A percentile compares a stretch with the other conserved stretches of the same genome.
These are phyloP conservation scores for Fusarium camptoceras DNA, from an alignment of 2,329 filamentous ascomycete genomes.

Conservation along the genomic window DNA sequence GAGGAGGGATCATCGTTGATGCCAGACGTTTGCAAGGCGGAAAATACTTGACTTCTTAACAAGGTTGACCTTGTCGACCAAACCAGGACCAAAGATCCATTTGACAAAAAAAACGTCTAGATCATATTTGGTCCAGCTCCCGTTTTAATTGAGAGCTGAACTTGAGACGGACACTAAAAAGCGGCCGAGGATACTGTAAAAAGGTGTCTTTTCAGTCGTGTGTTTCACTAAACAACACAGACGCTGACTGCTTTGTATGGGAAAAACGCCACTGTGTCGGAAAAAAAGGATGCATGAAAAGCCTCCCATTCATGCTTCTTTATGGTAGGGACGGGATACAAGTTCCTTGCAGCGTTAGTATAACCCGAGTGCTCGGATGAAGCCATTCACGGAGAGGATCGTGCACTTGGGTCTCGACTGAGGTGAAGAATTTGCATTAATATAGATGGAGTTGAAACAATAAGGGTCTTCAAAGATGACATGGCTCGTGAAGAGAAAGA, in stretches of 20 bases:
- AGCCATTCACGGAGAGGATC: background rate
- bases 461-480: background rate
- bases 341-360: background rate
- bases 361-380: background rate
- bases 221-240: conserved; percentile 34
- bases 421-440: background rate
- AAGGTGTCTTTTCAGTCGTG: conserved; percentile 21
- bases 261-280: conserved; percentile 27
- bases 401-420: background rate
- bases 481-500: background rate
- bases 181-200: background rate
- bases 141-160: conserved; percentile 16
- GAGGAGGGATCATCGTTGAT: conserved; percentile 20
- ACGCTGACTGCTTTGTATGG: background rate
- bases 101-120: conserved; percentile 16
- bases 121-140: conserved; percentile 13
- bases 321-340: background rate
- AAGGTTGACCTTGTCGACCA: conserved; percentile 21
- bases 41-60: background rate
- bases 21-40: background rate
- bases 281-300: background rate
- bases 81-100: background rate
- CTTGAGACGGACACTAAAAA: conserved; percentile 14
- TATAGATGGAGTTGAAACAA: background rate
- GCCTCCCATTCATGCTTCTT: background rate